Evolutionary conservation across 495 filamentous ascomycete genomes (phyloP).

Genomic region (Margaritispora aquatica): DNA sequence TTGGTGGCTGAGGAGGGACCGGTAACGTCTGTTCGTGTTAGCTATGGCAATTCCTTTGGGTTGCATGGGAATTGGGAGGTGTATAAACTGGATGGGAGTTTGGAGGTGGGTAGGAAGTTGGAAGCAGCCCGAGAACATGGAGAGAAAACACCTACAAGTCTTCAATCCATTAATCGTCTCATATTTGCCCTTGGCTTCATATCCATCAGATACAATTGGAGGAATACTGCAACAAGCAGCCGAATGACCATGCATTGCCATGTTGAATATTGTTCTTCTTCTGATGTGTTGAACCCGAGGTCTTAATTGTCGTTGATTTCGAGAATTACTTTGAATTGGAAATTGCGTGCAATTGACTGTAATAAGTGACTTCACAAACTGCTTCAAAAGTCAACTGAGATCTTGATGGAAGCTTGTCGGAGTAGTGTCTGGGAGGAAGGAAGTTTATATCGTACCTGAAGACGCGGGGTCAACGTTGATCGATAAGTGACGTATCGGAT

Average conservation of each 20-base stretch:
- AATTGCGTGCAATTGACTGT: too few species aligned
- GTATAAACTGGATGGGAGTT: not conserved
- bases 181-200: slow-evolving; percentile 60
- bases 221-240: slow-evolving; percentile 72
- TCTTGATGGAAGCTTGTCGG: not conserved
- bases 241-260: slow-evolving; percentile 33
- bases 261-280: slow-evolving; percentile 5
- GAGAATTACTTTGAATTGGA: too few species aligned
- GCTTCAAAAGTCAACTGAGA: not conserved
- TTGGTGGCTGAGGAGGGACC: slow-evolving; percentile 51
- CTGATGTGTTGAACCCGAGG: not conserved
- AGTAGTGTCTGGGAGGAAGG: not conserved
- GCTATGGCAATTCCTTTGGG: too few species aligned
- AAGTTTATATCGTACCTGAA: not conserved
- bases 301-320: too few species aligned
- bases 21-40: slow-evolving; percentile 46
- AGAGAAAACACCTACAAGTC: slow-evolving; percentile 48
- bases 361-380: too few species aligned
- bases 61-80: too few species aligned
- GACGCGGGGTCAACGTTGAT: not conserved
- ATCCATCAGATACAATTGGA: slow-evolving; percentile 55
- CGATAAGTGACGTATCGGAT: not conserved
- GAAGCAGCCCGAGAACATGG: not conserved
- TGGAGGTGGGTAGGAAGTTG: not conserved
- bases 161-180: slow-evolving; percentile 57